Evolutionary conservation across 1,284 basidiomycete genomes (phyloP), one percentile per base, ranked within the genome.

Genomic region (Leccinum griseonigrum): DNA sequence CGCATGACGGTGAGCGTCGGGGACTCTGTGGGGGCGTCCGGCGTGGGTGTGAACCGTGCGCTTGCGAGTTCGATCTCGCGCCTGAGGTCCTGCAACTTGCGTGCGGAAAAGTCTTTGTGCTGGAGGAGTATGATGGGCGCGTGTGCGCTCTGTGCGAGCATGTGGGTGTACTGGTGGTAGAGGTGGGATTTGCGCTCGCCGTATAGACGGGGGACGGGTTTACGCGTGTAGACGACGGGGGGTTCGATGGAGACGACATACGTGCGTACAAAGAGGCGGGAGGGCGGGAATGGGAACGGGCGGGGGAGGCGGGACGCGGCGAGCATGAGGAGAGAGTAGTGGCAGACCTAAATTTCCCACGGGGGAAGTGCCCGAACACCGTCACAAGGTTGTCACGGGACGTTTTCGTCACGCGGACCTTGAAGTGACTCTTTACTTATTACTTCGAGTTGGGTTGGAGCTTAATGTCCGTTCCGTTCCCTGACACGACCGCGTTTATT

Each of bases 131-230:
- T 76, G 70, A 92, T 76, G 38, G 90, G 88, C 5, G 83, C 79
- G 32, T 77, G 69, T 31, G 75, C 68, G 74, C 81, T 83, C 57
- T 78, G 75, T 60, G 83, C 74, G 66, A 93, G 81, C 63, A 91
- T 83, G 64, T 78, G 79, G 60, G 81, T 80, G 80, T 92, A 92
- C 75, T 87, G 86, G 79, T 85, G 81, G 76, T 86, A 90, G 73
- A 91, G 87, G 75, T 84, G 85, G 1, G 86, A 81, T 74, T 93
- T 93, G 72, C 88, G 87, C 72, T 85, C 84, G 60, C 79, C 81
- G 71, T 89, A 93, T 63, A 82, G 78, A 56, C 90, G 89, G 2
- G 85, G 83, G 16, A 74, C 73, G 52, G 77, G 76, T 67, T 85
- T 87, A 16, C 83, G 75, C 6, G 81, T 78, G 58, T 84, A 82